Evolutionary conservation across 179 eudicot genomes (phyloP).

Genomic region (Dionaea muscipula): DNA sequence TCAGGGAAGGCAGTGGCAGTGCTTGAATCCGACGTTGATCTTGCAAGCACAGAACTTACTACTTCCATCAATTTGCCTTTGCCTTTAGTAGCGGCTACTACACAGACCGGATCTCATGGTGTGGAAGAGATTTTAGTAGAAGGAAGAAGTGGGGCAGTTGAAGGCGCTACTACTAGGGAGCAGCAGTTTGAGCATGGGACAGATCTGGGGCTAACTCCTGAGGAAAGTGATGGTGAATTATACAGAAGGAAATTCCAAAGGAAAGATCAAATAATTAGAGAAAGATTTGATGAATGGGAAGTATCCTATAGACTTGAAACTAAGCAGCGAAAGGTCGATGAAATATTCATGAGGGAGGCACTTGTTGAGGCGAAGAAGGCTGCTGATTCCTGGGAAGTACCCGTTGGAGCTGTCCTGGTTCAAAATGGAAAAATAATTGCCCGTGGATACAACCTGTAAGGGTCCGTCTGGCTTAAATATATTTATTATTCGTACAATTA

Average conservation of each 20-base stretch:
- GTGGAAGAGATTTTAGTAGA: slow-evolving; percentile 23
- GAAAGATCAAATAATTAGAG: slow-evolving; percentile 40
- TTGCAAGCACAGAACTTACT: slow-evolving; percentile 10
- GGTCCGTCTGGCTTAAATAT: background rate
- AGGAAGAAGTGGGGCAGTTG: slow-evolving; percentile 19
- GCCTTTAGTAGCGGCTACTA: slow-evolving; percentile 19
- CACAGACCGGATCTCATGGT: slow-evolving; percentile 22
- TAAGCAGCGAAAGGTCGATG: slow-evolving; percentile 68
- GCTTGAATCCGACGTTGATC: slow-evolving; percentile 13
- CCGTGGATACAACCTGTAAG: slow-evolving; percentile 89
- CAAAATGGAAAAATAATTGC: slow-evolving; percentile 75
- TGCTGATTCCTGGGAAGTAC: slow-evolving; percentile 96
- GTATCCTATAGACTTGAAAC: slow-evolving; percentile 61
- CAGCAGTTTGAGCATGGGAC: slow-evolving; percentile 15
- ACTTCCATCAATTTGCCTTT: slow-evolving; percentile 10
- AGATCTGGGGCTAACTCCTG: slow-evolving; percentile 21
- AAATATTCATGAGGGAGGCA: slow-evolving; percentile 87
- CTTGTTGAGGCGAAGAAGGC: slow-evolving; percentile 78
- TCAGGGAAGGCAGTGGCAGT: slow-evolving; percentile 20
- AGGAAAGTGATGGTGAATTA: slow-evolving; percentile 24
- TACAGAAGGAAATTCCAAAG: slow-evolving; percentile 45
- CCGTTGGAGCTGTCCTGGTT: slow-evolving; percentile 92
- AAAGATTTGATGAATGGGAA: slow-evolving; percentile 76
- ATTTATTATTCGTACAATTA: background rate
- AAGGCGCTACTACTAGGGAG: slow-evolving; percentile 24